Base-by-base conservation (phyloP, 73 alveolate genomes). In the Breviolum minutum region DNA sequence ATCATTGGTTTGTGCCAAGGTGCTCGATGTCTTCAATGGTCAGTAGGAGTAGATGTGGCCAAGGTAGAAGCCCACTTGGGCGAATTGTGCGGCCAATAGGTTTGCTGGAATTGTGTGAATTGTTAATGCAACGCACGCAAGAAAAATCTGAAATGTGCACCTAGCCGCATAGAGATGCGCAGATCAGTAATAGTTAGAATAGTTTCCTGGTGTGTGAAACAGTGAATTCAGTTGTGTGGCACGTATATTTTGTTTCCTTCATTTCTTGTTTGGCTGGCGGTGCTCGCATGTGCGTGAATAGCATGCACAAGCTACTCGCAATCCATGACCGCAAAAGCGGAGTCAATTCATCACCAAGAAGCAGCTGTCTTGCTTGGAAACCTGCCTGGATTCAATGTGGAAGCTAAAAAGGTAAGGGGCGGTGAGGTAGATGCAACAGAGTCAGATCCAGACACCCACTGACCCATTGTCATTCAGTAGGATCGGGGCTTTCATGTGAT, bases 281-380 rank as follows among this genome's bases (percentile, higher is more conserved):
- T 62, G 19, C 88, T 27, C 22, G 73, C 60, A 5, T 8, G 79
- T n/a, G 94, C 80, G 94, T 86, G 94, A 86, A 86, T 26, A 86
- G 80, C 94, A 86, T 60, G 94, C 93, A 61, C 74, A 61, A 29
- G 32, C 90, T 82, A 27, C 91, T 61, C 76, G 93, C 69, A 27
- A 32, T 60, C n/a, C 60, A 40, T 61, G 74, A 63, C 94, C 94
- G 94, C 94, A 63, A 86, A 86, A 63, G 94, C 94, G 94, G 94
- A 26, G 77, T 29, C 93, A 84, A 81, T 81, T 81, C 90, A 26
- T 19, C 90, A 30, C 13, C 71, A 81, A 54, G 90, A 24, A 81
- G 90, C 63, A 68, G 24, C 77, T 68, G 77, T 22, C 77, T 68
- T 68, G 77, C 77, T 68, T 68, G 77, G 77, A 68, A 22, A 14